Evolutionary conservation across 78 protist species (phyloP).

Genomic region (slime mould (Dictyostelium discoideum)): DNA sequence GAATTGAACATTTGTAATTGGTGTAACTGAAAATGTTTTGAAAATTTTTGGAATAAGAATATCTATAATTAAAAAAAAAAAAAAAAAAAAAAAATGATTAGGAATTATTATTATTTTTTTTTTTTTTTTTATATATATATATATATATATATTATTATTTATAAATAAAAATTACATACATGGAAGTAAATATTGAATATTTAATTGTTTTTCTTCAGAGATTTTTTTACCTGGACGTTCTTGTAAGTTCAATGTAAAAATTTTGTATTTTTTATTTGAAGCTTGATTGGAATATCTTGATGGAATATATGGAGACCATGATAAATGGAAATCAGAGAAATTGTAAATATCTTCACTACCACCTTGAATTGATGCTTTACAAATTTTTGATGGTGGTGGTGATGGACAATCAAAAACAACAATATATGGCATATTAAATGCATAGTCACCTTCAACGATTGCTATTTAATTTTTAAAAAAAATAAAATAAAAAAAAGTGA

Average conservation of each 20-base stretch:
- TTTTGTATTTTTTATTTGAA: neutral
- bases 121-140: neutral
- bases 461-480: constrained; percentile 16
- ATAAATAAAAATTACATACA: constrained; percentile 16
- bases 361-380: constrained; percentile 52
- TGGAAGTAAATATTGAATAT: constrained; percentile 53
- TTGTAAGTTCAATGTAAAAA: neutral
- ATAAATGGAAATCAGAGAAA: neutral
- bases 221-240: constrained; percentile 26
- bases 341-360: constrained; percentile 39
- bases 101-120: neutral
- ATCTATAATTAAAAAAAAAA: neutral
- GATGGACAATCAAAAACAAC: constrained; percentile 61
- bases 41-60: constrained; percentile 26
- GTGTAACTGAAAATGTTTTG: neutral
- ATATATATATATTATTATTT: no score
- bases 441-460: constrained; percentile 42
- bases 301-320: constrained; percentile 48
- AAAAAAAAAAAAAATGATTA: neutral
- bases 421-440: constrained; percentile 58
- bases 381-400: constrained; percentile 41
- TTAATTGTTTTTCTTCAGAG: constrained; percentile 19
- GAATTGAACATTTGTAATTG: neutral
- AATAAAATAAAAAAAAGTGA: no score
- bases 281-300: neutral